Evolutionary conservation across 257 asterid species (phyloP).

Genomic region (Fraxinus excelsior): DNA sequence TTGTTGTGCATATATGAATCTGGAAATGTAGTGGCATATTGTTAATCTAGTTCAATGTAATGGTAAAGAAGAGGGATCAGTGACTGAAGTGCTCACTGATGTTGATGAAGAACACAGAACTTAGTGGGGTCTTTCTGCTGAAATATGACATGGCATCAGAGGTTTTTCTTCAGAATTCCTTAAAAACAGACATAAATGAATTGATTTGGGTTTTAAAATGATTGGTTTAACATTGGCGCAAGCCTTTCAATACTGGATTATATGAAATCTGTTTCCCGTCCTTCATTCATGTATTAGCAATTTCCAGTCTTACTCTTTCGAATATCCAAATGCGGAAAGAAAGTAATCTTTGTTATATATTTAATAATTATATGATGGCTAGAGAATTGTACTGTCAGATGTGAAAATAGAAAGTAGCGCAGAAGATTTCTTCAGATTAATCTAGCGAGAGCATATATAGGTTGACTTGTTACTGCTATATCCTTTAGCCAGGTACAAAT

Average conservation of each 20-base stretch:
- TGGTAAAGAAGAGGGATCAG: not conserved
- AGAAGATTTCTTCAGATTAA: conserved; percentile 16
- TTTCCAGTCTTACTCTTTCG: not conserved
- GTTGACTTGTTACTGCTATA: not conserved
- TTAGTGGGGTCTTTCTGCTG: not conserved
- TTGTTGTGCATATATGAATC: not conserved
- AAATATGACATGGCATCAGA: not conserved
- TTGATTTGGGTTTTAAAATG: not conserved
- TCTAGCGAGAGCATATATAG: not conserved
- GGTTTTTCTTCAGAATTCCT: not conserved
- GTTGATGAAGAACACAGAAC: not conserved
- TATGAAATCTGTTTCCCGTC: not conserved
- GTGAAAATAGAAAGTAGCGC: conserved; percentile 15
- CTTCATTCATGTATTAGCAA: not conserved
- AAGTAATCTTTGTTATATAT: not conserved
- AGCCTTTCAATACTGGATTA: not conserved
- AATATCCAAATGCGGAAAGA: conserved; percentile 8
- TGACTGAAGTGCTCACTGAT: not conserved
- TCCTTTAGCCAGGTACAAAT: not conserved
- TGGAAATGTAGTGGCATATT: not conserved
- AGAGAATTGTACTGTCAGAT: not conserved
- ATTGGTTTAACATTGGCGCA: not conserved
- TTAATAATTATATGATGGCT: conserved; percentile 8
- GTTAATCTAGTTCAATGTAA: not conserved
- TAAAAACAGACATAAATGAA: conserved; percentile 3